phyloP scores from a whole-genome alignment of 1,284 basidiomycete genomes.

The Rhodotorula glutinis region DNA sequence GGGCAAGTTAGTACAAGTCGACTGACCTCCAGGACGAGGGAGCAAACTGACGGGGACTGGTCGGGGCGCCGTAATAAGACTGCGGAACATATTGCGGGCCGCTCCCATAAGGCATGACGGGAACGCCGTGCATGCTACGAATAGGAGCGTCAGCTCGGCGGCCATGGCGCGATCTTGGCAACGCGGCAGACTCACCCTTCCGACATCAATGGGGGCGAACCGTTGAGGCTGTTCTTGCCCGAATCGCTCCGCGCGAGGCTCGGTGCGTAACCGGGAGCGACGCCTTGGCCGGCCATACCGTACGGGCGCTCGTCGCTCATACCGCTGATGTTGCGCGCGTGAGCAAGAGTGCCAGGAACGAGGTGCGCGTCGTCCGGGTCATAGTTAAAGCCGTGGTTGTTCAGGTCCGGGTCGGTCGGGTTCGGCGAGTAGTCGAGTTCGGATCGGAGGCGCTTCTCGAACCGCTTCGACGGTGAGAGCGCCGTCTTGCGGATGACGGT shows the following conservation, averaged over 20 bases:
- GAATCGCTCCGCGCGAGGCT: constrained; percentile 31
- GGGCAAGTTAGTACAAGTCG: background rate
- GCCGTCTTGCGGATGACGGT: constrained; percentile 37
- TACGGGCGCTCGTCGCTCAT: constrained; percentile 13
- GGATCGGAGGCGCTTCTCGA: constrained; percentile 35
- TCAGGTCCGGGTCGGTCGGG: constrained; percentile 3
- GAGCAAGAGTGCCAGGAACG: constrained; percentile 7
- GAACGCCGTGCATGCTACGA: constrained; percentile 1
- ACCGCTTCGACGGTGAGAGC: constrained; percentile 36
- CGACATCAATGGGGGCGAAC: constrained; percentile 15
- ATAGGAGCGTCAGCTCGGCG: background rate
- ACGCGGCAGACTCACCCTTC: constrained; percentile 27
- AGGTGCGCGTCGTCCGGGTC: constrained; percentile 9
- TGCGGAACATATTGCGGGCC: constrained; percentile 13
- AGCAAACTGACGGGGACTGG: constrained; percentile 5
- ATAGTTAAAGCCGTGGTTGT: background rate
- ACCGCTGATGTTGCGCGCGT: constrained; percentile 18
- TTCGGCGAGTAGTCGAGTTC: constrained; percentile 35
- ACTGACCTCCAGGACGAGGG: background rate
- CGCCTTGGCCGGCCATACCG: background rate
- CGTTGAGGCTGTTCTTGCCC: constrained; percentile 14
- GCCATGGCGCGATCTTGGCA: no score
- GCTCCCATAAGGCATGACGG: constrained; percentile 21
- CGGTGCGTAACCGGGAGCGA: constrained; percentile 12
- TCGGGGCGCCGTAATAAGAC: constrained; percentile 19